Evolutionary conservation across 2,329 filamentous ascomycete genomes (phyloP).

Genomic region (Helminthosporium solani): DNA sequence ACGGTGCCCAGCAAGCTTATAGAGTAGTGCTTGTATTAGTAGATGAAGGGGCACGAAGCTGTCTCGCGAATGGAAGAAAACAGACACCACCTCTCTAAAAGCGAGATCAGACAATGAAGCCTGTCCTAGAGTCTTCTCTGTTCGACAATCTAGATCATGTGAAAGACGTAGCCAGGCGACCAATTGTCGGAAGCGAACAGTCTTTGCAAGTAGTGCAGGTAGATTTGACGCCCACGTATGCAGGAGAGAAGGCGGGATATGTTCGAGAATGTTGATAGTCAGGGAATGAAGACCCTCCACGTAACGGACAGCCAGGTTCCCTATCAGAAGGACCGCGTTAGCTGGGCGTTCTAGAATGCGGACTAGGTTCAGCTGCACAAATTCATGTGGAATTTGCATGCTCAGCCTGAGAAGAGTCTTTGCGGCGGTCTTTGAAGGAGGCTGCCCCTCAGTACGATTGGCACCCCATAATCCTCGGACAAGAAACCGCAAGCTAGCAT

Average conservation of each 20-base stretch:
- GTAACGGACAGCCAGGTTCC: neutral
- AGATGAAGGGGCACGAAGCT: neutral
- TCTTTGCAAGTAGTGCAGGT: neutral
- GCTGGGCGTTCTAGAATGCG: slow-evolving; percentile 4
- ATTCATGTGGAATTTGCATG: slow-evolving; percentile 10
- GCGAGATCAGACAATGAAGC: slow-evolving; percentile 5
- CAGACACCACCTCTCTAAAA: slow-evolving; percentile 1
- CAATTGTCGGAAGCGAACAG: neutral
- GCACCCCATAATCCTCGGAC: slow-evolving; percentile 16
- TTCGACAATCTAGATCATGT: slow-evolving; percentile 14
- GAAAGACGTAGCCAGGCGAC: slow-evolving; percentile 9
- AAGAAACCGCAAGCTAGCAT: slow-evolving; percentile 13
- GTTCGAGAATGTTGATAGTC: neutral
- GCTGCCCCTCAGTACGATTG: neutral
- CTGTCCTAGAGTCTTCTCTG: neutral
- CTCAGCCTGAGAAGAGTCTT: slow-evolving; percentile 6
- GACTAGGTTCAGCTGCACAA: slow-evolving; percentile 3
- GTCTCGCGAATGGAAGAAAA: neutral
- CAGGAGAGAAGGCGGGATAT: neutral
- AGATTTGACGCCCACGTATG: neutral
- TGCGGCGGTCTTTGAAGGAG: neutral
- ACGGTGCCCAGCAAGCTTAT: neutral
- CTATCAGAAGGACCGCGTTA: neutral
- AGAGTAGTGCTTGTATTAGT: slow-evolving; percentile 3
- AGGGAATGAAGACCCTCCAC: neutral